phyloP scores from a whole-genome alignment of 345 rosid genomes.

The Durio zibethinus region DNA sequence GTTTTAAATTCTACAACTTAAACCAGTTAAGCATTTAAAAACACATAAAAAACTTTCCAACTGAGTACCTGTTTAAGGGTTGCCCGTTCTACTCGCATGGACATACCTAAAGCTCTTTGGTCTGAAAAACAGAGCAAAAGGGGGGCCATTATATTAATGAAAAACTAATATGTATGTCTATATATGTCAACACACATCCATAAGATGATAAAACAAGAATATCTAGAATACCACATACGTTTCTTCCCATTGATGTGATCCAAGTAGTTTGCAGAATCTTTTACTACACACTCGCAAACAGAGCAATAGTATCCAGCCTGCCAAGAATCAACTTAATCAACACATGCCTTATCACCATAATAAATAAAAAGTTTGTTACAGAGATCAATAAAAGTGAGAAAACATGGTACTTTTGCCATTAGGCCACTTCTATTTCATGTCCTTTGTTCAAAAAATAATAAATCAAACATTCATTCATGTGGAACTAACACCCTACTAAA shows the following conservation, averaged over 20 bases:
- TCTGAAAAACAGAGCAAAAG: constrained; percentile 40
- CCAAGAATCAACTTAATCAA: constrained; percentile 17
- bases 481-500: neutral
- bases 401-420: neutral
- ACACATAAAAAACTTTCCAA: constrained; percentile 4
- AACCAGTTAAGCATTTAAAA: neutral
- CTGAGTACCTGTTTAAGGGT: constrained; percentile 69
- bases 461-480: neutral
- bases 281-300: constrained; percentile 94
- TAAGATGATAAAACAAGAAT: neutral
- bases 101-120: constrained; percentile 98
- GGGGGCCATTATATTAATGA: constrained; percentile 9
- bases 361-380: too few relatives aligned
- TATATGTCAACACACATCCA: neutral
- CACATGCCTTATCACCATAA: neutral
- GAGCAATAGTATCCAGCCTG: constrained; percentile 97
- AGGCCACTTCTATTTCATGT: neutral
- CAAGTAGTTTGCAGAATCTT: constrained; percentile 98
- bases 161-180: neutral
- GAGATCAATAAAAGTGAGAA: neutral
- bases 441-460: neutral
- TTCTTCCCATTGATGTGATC: constrained; percentile 99
- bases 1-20: neutral
- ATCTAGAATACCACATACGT: constrained; percentile 44
- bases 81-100: constrained; percentile 94